These are phyloP conservation scores for Peronospora belbahrii DNA, from an alignment of 352 stramenopile genomes.

Conservation along the genomic window DNA sequence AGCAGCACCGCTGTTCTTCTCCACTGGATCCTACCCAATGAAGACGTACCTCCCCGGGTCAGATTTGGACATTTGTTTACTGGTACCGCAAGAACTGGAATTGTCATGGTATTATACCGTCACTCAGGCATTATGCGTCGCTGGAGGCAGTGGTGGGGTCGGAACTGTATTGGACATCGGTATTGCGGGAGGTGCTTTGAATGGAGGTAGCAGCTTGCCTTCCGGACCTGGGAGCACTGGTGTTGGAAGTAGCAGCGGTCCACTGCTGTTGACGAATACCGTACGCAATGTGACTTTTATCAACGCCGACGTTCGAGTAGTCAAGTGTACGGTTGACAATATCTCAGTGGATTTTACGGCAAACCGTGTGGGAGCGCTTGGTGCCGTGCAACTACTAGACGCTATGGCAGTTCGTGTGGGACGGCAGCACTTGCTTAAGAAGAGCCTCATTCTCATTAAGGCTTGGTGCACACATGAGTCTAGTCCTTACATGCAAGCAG, in stretches of 20 bases:
- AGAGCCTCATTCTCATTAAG: constrained; percentile 85
- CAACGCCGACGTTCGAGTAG: constrained; percentile 80
- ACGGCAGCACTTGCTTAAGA: constrained; percentile 81
- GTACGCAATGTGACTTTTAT: constrained; percentile 88
- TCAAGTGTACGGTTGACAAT: constrained; percentile 90
- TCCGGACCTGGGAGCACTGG: constrained; percentile 4
- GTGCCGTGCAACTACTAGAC: constrained; percentile 77
- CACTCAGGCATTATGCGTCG: constrained; percentile 74
- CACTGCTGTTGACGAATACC: constrained; percentile 38
- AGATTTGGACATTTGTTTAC: constrained; percentile 77
- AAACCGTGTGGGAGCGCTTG: constrained; percentile 76
- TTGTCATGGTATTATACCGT: constrained; percentile 82
- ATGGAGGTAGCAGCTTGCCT: constrained; percentile 18
- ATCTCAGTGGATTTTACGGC: constrained; percentile 83
- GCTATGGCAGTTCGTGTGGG: constrained; percentile 73
- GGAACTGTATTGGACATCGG: constrained; percentile 26
- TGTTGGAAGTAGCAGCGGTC: constrained; percentile 1
- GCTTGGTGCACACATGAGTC: constrained; percentile 87
- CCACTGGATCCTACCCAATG: constrained; percentile 84
- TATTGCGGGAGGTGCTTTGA: constrained; percentile 2
- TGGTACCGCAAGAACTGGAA: constrained; percentile 75
- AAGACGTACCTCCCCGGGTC: constrained; percentile 87
- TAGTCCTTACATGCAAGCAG: constrained; percentile 40
- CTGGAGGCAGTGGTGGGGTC: constrained; percentile 30
- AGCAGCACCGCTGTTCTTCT: constrained; percentile 46